Evolutionary conservation across 2,329 filamentous ascomycete genomes (phyloP).

Genomic region (Aspergillus niger): DNA sequence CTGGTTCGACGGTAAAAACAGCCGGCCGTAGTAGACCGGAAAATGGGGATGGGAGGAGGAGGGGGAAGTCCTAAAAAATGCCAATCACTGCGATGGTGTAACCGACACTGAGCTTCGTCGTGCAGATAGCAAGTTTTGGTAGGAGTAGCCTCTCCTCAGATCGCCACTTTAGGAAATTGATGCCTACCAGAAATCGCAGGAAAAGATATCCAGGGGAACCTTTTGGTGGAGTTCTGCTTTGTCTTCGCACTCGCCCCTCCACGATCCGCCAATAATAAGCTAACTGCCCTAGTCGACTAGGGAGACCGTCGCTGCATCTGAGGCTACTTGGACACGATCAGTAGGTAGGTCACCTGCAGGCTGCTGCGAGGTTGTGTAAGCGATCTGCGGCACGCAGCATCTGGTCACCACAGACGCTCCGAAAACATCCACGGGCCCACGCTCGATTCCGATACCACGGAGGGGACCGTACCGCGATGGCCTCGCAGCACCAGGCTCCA

Average conservation of each 20-base stretch:
- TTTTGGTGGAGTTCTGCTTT: neutral
- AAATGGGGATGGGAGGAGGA: neutral
- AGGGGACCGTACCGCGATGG: neutral
- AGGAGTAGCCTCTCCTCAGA: neutral
- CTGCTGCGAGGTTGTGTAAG: constrained; percentile 17
- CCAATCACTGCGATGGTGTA: neutral
- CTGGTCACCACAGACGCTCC: constrained; percentile 13
- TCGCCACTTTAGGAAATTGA: neutral
- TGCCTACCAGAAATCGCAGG: neutral
- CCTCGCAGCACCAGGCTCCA: neutral
- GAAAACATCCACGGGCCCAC: constrained; percentile 8
- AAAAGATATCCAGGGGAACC: constrained; percentile 14
- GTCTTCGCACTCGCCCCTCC: neutral
- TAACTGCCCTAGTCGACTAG: constrained; percentile 11
- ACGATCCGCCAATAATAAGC: constrained; percentile 9
- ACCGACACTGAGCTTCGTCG: neutral
- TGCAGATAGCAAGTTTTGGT: constrained; percentile 4
- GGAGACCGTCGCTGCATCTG: constrained; percentile 9
- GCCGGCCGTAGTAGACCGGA: constrained; percentile 5
- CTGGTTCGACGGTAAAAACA: constrained; percentile 18
- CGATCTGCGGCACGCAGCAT: constrained; percentile 19
- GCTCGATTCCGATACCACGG: neutral
- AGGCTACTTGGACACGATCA: constrained; percentile 16
- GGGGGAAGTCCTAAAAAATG: neutral
- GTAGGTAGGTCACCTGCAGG: constrained; percentile 21